These are phyloP conservation scores for Colletotrichum simmondsii DNA, from an alignment of 2,329 filamentous ascomycete genomes.

Conservation along the genomic window DNA sequence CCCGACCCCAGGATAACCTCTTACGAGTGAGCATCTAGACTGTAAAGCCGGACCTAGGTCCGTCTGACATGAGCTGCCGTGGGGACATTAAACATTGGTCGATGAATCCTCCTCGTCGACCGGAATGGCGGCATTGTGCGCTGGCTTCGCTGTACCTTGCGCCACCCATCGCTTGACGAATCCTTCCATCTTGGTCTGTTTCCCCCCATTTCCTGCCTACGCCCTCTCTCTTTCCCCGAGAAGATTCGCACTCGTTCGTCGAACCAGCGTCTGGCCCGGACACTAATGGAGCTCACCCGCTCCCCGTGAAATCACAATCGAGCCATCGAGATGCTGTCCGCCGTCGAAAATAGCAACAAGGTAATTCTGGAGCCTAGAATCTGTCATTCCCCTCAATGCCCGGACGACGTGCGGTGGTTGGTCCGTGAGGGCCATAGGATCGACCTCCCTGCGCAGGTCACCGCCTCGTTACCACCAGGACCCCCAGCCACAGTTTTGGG, in stretches of 20 bases:
- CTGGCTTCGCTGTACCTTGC: background rate
- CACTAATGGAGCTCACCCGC: background rate
- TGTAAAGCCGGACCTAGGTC: background rate
- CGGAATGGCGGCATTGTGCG: background rate
- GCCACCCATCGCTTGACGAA: background rate
- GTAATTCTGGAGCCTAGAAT: slow-evolving; percentile 31
- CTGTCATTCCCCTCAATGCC: slow-evolving; percentile 17
- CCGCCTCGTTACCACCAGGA: slow-evolving; percentile 6
- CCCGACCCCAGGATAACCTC: background rate
- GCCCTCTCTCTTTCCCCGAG: too few relatives aligned
- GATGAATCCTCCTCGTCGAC: background rate
- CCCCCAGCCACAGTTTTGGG: slow-evolving; percentile 28
- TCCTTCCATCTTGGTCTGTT: background rate
- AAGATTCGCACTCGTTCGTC: background rate
- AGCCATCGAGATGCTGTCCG: background rate
- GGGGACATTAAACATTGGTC: background rate
- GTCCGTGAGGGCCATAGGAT: slow-evolving; percentile 22
- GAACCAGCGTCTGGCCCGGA: background rate
- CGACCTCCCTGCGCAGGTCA: slow-evolving; percentile 25
- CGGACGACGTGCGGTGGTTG: slow-evolving; percentile 21
- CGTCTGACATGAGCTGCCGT: background rate
- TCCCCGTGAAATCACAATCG: background rate
- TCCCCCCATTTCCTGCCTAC: background rate
- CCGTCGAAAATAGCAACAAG: slow-evolving; percentile 25
- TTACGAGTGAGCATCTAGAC: background rate